Conservation (phyloP, 208 protist species). For the Leishmania major region DNA sequence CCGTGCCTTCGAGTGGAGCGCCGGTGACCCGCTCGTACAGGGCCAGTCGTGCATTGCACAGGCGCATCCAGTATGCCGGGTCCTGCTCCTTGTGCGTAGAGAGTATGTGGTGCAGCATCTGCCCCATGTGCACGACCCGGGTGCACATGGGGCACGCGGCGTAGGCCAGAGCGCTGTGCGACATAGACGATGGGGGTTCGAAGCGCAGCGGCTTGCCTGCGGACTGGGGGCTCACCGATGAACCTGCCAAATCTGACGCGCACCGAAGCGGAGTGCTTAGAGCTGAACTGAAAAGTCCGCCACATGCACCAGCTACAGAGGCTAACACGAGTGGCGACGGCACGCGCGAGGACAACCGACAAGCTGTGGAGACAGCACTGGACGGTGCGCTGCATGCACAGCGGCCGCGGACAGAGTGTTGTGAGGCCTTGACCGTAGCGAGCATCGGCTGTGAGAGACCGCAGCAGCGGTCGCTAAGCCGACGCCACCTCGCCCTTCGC, state of each 20-base stretch:
- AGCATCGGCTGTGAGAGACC: neutral
- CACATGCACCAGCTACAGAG: neutral
- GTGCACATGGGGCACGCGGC: constrained; percentile 70
- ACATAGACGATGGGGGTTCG: constrained; percentile 42
- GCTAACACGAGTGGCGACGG: neutral
- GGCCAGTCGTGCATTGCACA: constrained; percentile 61
- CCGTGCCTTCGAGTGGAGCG: constrained; percentile 42
- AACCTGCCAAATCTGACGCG: neutral
- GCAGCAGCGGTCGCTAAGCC: neutral
- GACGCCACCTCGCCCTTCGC: neutral
- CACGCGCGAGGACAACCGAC: neutral
- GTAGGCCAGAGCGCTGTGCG: constrained; percentile 72
- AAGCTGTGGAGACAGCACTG: neutral
- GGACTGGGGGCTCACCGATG: neutral
- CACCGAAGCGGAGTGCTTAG: neutral
- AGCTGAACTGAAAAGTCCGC: too few species aligned
- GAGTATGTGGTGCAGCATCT: constrained; percentile 79
- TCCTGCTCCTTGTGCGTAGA: constrained; percentile 56
- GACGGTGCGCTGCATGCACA: neutral
- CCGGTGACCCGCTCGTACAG: constrained; percentile 71
- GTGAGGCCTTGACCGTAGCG: neutral
- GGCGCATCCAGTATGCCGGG: constrained; percentile 43
- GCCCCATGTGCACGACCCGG: constrained; percentile 47
- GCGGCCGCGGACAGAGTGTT: neutral
- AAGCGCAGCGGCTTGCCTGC: constrained; percentile 30